Percentiles rank a stretch among this genome's conserved stretches.
These are phyloP conservation scores for Diutina sp. DNA, from an alignment of 1,139 yeast genomes.

Conservation along the genomic window DNA sequence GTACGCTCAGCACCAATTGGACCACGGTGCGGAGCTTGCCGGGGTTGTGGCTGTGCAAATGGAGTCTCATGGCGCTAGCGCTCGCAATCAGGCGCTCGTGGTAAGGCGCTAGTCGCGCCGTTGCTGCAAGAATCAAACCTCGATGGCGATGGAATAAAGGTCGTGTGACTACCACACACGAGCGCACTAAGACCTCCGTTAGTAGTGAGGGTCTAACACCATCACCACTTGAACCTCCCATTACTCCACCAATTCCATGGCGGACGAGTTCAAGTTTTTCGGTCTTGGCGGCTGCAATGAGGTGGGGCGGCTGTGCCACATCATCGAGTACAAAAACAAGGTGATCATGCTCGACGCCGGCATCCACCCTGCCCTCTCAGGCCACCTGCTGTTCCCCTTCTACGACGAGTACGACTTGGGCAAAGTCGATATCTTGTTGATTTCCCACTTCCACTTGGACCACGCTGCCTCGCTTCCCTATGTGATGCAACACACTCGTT, in stretches of 20 bases:
- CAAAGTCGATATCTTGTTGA: slow-evolving; percentile 71
- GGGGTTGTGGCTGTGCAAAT: not conserved
- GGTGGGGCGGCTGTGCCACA: slow-evolving; percentile 94
- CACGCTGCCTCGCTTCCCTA: slow-evolving; percentile 97
- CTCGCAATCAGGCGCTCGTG: not conserved
- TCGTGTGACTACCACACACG: not conserved
- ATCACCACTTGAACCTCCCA: not conserved
- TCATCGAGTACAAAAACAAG: slow-evolving; percentile 83
- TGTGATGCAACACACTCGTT: slow-evolving; percentile 93
- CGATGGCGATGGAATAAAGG: not conserved
- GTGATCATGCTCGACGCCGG: slow-evolving; percentile 98
- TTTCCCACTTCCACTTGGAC: slow-evolving; percentile 92
- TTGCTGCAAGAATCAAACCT: too few species aligned
- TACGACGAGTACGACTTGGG: slow-evolving; percentile 90
- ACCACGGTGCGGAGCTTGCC: not conserved
- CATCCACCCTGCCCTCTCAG: slow-evolving; percentile 89
- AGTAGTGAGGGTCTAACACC: too few species aligned
- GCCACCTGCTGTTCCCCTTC: slow-evolving; percentile 84
- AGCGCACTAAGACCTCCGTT: too few species aligned
- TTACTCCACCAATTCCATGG: not conserved
- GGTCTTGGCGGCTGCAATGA: slow-evolving; percentile 99
- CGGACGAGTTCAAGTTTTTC: slow-evolving; percentile 54
- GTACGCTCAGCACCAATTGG: slow-evolving; percentile 3
- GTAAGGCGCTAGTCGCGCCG: not conserved
- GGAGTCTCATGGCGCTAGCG: not conserved